Evolutionary conservation across 495 filamentous ascomycete genomes (phyloP), one percentile per base, ranked within the genome.

Genomic region (Chaetomium fimeti): DNA sequence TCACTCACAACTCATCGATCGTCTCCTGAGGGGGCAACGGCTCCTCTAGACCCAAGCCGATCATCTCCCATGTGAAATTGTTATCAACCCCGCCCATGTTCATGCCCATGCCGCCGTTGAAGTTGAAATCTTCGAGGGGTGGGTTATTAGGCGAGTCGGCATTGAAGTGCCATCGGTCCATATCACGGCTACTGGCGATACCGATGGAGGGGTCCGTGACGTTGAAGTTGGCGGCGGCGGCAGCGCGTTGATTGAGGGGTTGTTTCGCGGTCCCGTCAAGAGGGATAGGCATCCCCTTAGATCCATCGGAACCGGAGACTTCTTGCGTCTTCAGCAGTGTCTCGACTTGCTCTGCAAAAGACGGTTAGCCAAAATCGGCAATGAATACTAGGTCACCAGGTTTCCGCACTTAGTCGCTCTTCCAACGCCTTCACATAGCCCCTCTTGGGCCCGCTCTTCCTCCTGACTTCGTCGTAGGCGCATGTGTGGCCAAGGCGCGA

Each of bases 371-470:
- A 20, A 24, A 20, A 25, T 20, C 45, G 16, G 15, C 12, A 0
- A 5, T n/a, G 27, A 4, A 27, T 16, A 7, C 25, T 29, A 6
- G 18, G 62, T n/a, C 25, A 43, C 20, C n/a, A 6, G 53, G 12
- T 43, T n/a, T 15, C 74, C 86, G 73, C 82, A 97, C 93, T 92
- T 71, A 99, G 77, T 70, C 95, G 85, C 63, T 95, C 93, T 78
- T 98, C 95, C 72, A 99, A 74, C 59, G 93, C 91, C 81, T 98
- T 99, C 63, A 99, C 95, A 76, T 99, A 98, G 65, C 94, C 94
- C 73, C 95, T 84, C 80, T 98, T 99, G 5, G 94, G 94, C 11
- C 94, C 94, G 75, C 94, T 98, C 83, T 99, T 99, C 78, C 92
- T 91, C 73, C 94, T 86, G 57, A 93, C 88, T 78, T 99, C 94